These are phyloP conservation scores for Pythium coloratum DNA, from an alignment of 352 stramenopile genomes.

Conservation along the genomic window DNA sequence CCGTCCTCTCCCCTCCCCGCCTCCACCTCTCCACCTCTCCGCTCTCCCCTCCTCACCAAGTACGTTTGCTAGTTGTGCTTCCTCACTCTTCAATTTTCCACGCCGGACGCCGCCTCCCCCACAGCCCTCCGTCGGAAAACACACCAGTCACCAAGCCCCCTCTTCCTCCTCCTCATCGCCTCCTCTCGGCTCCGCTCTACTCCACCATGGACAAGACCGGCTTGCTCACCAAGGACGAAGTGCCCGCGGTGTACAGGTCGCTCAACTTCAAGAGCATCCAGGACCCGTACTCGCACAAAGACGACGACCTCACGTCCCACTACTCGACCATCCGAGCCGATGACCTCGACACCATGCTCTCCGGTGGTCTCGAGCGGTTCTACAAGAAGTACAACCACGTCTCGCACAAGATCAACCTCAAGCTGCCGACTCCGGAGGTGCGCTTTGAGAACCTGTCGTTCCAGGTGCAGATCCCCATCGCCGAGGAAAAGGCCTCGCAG, in stretches of 20 bases:
- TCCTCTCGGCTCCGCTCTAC: too few species aligned
- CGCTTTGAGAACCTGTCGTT: conserved; percentile 80
- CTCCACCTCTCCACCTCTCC: neutral
- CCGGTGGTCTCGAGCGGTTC: conserved; percentile 68
- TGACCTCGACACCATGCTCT: conserved; percentile 69
- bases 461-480: conserved; percentile 48
- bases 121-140: neutral
- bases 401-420: conserved; percentile 67
- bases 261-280: conserved; percentile 76
- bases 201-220: too few species aligned
- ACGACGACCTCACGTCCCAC: conserved; percentile 42
- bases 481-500: conserved; percentile 38
- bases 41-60: neutral
- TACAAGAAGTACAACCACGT: conserved; percentile 85
- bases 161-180: neutral
- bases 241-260: conserved; percentile 65
- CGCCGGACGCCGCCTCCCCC: neutral
- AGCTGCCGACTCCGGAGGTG: conserved; percentile 61
- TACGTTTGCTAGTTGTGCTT: neutral
- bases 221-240: conserved; percentile 26
- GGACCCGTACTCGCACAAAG: conserved; percentile 59
- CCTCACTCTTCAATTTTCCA: conserved; percentile 18
- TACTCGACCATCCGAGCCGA: conserved; percentile 65
- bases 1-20: neutral
- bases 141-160: neutral